Evolutionary conservation across 1,284 basidiomycete genomes (phyloP).

Genomic region (Amylostereum chailletii): DNA sequence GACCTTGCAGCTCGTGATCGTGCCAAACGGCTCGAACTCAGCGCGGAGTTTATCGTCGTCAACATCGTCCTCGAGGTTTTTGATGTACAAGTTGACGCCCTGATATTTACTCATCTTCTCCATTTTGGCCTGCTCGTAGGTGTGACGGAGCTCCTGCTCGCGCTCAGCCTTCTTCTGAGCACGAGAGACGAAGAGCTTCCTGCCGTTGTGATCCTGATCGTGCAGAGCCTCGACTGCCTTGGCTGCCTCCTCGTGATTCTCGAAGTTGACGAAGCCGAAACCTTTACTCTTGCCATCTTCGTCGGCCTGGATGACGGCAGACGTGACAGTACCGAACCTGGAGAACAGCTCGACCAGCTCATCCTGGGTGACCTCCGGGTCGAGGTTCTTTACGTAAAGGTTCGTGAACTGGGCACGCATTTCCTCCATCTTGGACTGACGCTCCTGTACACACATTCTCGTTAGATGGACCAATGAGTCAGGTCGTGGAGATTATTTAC

Average conservation of each 20-base stretch:
- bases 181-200: constrained; percentile 92
- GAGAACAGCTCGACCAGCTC: constrained; percentile 84
- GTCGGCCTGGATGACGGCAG: constrained; percentile 75
- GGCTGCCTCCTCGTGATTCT: constrained; percentile 87
- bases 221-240: constrained; percentile 87
- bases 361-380: constrained; percentile 77
- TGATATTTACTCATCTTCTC: constrained; percentile 99
- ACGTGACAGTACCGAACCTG: constrained; percentile 82
- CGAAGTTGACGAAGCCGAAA: constrained; percentile 98
- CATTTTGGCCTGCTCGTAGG: constrained; percentile 94
- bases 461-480: too few relatives aligned
- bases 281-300: constrained; percentile 91
- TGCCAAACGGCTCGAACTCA: constrained; percentile 96
- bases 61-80: constrained; percentile 92
- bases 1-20: constrained; percentile 98
- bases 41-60: constrained; percentile 91
- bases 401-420: constrained; percentile 97
- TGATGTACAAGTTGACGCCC: constrained; percentile 99
- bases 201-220: constrained; percentile 81
- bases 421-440: constrained; percentile 97
- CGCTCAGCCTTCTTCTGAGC: constrained; percentile 99
- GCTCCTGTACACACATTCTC: constrained; percentile 46
- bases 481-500: constrained; percentile 22
- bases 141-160: constrained; percentile 91
- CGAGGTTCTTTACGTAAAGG: constrained; percentile 97